Base-by-base conservation (phyloP, 1,284 basidiomycete genomes). In the Naganishia albida region DNA sequence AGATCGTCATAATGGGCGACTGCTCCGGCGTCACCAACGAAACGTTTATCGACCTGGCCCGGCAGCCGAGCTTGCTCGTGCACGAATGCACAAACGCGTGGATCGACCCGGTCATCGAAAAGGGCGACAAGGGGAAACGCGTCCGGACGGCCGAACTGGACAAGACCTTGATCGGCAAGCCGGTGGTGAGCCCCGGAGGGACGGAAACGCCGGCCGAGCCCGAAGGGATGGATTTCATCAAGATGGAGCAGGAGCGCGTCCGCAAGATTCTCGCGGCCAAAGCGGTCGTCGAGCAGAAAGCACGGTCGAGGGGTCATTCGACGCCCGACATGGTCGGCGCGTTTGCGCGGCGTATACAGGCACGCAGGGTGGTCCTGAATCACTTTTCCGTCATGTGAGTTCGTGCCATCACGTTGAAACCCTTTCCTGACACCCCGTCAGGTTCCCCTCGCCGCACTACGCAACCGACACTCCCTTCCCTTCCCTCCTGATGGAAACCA, bases 41-140 rank as follows among this genome's bases (percentile, higher is more conserved):
- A 12, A 62, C 62, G 1, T 76, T 80, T 67, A 59, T 69, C 43
- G 50, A 62, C 3, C 69, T 78, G 66, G 77, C 76, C 62, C 25
- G 62, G 15, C 70, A 75, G 23, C 68, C 77, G 3, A 77, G 75
- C 63, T 62, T 79, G 40, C 69, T 80, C 3, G 70, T 80, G 7
- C 92, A 95, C 77, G 92, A 95, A 80, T 87, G 89, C 23, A 93
- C 91, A 2, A 92, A 94, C 75, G 86, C 88, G 0, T 85, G 84
- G 69, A 86, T 94, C 40, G 87, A 90, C 7, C 72, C 73, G 8
- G 65, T 69, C 13, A 76, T 80, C 38, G 77, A 78, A 48, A 69
- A 73, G 62, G 72, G 74, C 13, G 73, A 75, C 59, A 73, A 74
- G 66, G 75, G 72, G 16, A 63, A 72, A 62, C 68, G 68, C 10